Conservation (phyloP, 345 rosid genomes). For the Moringa oleifera region DNA sequence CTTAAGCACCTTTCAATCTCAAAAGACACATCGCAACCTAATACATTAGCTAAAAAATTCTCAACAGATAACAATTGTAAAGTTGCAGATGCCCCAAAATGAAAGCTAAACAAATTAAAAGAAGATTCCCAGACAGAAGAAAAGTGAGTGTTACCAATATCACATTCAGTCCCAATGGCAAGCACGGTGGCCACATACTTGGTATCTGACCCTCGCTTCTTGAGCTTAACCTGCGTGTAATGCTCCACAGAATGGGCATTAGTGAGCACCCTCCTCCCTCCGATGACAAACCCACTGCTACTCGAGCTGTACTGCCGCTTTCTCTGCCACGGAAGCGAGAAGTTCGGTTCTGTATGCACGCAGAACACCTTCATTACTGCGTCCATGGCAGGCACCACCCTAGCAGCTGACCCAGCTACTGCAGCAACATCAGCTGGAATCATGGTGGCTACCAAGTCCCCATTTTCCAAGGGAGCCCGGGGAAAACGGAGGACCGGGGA, state of each 20-base stretch:
- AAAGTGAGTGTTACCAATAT: conserved; percentile 39
- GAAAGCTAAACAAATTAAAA: not conserved
- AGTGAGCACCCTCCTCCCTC: conserved; percentile 44
- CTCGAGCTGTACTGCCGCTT: conserved; percentile 59
- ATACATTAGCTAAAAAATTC: too few relatives aligned
- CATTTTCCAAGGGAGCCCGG: conserved; percentile 15
- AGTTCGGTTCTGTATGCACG: conserved; percentile 39
- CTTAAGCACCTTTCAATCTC: not conserved
- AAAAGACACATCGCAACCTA: too few relatives aligned
- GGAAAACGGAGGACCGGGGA: conserved; percentile 5
- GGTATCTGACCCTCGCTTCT: conserved; percentile 57
- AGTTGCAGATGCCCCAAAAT: too few relatives aligned
- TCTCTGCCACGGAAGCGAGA: conserved; percentile 53
- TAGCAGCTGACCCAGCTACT: not conserved
- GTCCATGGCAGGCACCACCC: conserved; percentile 36
- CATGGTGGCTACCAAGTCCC: not conserved
- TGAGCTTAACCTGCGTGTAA: conserved; percentile 57
- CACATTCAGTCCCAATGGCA: conserved; percentile 69
- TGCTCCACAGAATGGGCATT: conserved; percentile 71
- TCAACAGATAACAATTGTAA: not conserved
- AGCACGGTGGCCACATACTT: conserved; percentile 69
- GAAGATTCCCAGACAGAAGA: not conserved
- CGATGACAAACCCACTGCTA: conserved; percentile 54
- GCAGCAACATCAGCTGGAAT: not conserved
- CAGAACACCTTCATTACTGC: conserved; percentile 46